Evolutionary conservation across 805 yeast species (phyloP).

Genomic region (Candida tammaniensis): DNA sequence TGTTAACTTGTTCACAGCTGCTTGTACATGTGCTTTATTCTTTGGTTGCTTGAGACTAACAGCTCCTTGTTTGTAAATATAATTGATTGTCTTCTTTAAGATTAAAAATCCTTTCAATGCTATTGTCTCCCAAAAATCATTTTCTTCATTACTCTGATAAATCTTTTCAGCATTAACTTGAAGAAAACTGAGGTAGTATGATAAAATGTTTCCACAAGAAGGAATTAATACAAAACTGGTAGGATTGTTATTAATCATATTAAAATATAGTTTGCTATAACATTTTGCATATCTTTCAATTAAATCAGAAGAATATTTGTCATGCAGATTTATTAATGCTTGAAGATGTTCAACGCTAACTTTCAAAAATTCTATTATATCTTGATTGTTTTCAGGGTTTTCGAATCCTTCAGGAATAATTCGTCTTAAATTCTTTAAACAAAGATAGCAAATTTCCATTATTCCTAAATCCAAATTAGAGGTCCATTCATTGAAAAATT

Average conservation of each 20-base stretch:
- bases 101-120: constrained; percentile 65
- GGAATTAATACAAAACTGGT: constrained; percentile 71
- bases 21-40: constrained; percentile 61
- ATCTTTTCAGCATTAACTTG: constrained; percentile 63
- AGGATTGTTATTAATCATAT: constrained; percentile 58
- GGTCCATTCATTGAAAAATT: constrained; percentile 65
- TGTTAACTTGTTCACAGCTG: constrained; percentile 52
- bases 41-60: constrained; percentile 59
- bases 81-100: constrained; percentile 60
- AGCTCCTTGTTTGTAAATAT: constrained; percentile 65
- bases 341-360: constrained; percentile 59
- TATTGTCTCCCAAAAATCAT: constrained; percentile 70
- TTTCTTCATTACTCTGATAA: constrained; percentile 56
- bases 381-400: constrained; percentile 57
- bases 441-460: constrained; percentile 74
- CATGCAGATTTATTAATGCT: constrained; percentile 52
- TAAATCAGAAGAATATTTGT: constrained; percentile 43
- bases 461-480: constrained; percentile 45
- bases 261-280: constrained; percentile 69
- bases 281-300: constrained; percentile 73
- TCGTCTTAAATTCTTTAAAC: constrained; percentile 72
- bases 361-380: constrained; percentile 59
- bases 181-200: constrained; percentile 57
- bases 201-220: constrained; percentile 56
- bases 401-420: constrained; percentile 75